These are phyloP conservation scores for Nemophila menziesii DNA, from an alignment of 257 asterid species.

Conservation along the genomic window DNA sequence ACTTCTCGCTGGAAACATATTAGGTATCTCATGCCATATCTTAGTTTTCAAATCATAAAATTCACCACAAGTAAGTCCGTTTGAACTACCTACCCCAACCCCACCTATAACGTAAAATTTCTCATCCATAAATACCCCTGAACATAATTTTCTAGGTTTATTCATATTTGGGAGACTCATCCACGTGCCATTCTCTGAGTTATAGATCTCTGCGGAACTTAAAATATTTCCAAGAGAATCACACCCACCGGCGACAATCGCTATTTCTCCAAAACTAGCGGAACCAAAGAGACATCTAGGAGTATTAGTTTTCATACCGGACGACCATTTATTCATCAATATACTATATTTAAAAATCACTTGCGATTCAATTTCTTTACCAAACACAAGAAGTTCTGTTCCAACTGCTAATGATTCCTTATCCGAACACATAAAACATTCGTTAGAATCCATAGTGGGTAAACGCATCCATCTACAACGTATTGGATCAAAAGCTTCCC, in stretches of 20 bases:
- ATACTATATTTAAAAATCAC: constrained; percentile 24
- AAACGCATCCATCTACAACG: constrained; percentile 25
- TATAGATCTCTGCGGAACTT: constrained; percentile 54
- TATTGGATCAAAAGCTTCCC: constrained; percentile 35
- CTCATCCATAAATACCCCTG: constrained; percentile 75
- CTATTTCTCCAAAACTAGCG: constrained; percentile 68
- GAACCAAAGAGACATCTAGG: constrained; percentile 53
- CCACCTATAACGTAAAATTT: constrained; percentile 75
- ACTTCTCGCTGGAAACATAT: constrained; percentile 54
- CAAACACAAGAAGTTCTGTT: constrained; percentile 34
- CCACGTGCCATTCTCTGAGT: constrained; percentile 56
- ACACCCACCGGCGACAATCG: constrained; percentile 79
- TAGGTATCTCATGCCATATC: constrained; percentile 51
- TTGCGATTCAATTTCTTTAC: constrained; percentile 19
- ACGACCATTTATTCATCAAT: constrained; percentile 24
- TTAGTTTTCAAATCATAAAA: constrained; percentile 40
- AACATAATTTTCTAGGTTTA: constrained; percentile 61
- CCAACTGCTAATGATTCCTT: constrained; percentile 36
- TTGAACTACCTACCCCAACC: constrained; percentile 33
- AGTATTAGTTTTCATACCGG: constrained; percentile 16
- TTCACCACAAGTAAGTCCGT: constrained; percentile 59
- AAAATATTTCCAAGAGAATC: constrained; percentile 43
- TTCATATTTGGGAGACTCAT: constrained; percentile 55
- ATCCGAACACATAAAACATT: constrained; percentile 29
- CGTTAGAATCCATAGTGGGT: constrained; percentile 19